Evolutionary conservation across 176 grass and related monocot genomes (phyloP).

Genomic region (Triticum urartu): DNA sequence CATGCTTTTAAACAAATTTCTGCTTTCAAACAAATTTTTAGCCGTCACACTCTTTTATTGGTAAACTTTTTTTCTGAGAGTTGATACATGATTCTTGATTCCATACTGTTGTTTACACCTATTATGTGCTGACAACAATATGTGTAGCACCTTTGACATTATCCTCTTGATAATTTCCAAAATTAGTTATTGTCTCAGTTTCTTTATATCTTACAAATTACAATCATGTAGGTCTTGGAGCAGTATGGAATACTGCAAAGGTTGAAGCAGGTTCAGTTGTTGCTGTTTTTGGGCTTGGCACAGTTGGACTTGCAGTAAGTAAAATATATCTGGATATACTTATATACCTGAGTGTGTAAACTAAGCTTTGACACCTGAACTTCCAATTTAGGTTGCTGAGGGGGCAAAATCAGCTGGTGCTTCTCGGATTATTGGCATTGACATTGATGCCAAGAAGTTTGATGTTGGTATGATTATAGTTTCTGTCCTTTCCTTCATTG

Average conservation of each 20-base stretch:
- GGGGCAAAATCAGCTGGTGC: constrained; percentile 88
- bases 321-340: background rate
- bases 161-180: background rate
- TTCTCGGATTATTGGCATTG: constrained; percentile 92
- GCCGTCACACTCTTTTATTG: background rate
- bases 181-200: background rate
- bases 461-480: constrained; percentile 59
- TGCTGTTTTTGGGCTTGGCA: constrained; percentile 98
- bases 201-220: constrained; percentile 17
- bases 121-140: background rate
- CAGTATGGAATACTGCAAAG: constrained; percentile 98
- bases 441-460: constrained; percentile 93
- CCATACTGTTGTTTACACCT: background rate
- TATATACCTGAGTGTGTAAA: constrained; percentile 1
- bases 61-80: background rate
- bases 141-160: background rate
- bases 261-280: constrained; percentile 83
- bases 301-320: constrained; percentile 96
- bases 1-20: background rate
- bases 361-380: background rate
- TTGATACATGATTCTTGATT: background rate
- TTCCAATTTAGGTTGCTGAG: constrained; percentile 73
- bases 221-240: constrained; percentile 79
- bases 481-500: background rate
- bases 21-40: background rate